Evolutionary conservation across 768 basidiomycete species (phyloP).

Genomic region (Pholiota microspora): DNA sequence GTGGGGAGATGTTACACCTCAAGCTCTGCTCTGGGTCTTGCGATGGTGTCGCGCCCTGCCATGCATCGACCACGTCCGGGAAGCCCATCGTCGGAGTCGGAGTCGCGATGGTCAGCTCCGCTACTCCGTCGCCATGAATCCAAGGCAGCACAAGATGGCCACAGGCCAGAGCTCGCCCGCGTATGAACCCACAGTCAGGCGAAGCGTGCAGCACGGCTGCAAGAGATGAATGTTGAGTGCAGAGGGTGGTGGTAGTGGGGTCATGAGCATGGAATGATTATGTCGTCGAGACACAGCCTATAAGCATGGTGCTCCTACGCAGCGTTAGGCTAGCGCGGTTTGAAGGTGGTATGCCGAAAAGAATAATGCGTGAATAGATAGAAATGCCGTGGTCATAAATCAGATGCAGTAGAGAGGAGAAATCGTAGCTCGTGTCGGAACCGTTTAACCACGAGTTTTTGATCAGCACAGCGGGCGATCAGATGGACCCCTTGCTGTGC

Average conservation of each 20-base stretch:
- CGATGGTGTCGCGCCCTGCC: constrained; percentile 57
- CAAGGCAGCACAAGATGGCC: constrained; percentile 31
- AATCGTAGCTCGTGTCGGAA: constrained; percentile 33
- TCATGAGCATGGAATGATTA: constrained; percentile 22
- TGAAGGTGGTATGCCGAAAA: constrained; percentile 21
- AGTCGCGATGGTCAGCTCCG: constrained; percentile 21
- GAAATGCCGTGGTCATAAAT: constrained; percentile 42
- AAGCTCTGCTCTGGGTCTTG: constrained; percentile 64
- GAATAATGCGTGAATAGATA: constrained; percentile 21
- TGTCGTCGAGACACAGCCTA: constrained; percentile 32
- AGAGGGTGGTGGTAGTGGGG: constrained; percentile 22
- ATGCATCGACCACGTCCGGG: constrained; percentile 50
- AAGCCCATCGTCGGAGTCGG: constrained; percentile 51
- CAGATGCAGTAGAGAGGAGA: constrained; percentile 33
- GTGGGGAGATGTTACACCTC: constrained; percentile 52
- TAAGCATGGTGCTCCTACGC: constrained; percentile 25
- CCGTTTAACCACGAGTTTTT: constrained; percentile 28
- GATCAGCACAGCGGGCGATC: constrained; percentile 23
- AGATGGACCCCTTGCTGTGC: constrained; percentile 30
- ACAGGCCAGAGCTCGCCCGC: constrained; percentile 34
- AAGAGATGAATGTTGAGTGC: constrained; percentile 33
- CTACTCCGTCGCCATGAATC: constrained; percentile 15
- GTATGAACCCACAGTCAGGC: constrained; percentile 21
- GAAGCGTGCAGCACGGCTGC: constrained; percentile 57
- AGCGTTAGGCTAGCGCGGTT: constrained; percentile 17